These are phyloP conservation scores for Candida manassasensis DNA, from an alignment of 805 yeast genomes.

Conservation along the genomic window DNA sequence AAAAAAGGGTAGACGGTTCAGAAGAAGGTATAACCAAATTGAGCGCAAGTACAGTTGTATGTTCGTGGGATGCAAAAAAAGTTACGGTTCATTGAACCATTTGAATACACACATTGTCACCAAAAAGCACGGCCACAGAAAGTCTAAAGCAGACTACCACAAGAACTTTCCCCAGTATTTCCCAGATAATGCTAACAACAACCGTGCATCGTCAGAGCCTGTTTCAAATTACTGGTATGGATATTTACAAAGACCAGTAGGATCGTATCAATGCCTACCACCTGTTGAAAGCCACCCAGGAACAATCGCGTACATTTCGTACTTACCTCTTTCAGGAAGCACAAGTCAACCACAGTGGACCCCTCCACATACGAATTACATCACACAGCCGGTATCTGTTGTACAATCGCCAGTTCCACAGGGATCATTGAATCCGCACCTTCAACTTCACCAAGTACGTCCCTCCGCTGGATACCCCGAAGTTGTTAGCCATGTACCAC, in stretches of 20 bases:
- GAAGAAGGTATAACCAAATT: slow-evolving; percentile 34
- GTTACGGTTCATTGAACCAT: slow-evolving; percentile 41
- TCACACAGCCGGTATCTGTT: too few species aligned
- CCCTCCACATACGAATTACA: too few species aligned
- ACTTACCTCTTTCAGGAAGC: background rate
- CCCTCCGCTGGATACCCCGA: too few species aligned
- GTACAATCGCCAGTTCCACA: too few species aligned
- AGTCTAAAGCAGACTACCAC: slow-evolving; percentile 38
- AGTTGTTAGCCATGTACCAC: too few species aligned
- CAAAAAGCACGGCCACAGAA: slow-evolving; percentile 41
- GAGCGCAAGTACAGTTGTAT: slow-evolving; percentile 31
- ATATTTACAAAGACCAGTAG: slow-evolving; percentile 8
- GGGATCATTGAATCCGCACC: too few species aligned
- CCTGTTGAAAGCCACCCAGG: background rate
- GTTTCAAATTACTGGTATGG: slow-evolving; percentile 17
- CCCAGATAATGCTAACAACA: background rate
- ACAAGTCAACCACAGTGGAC: too few species aligned
- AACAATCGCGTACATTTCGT: background rate
- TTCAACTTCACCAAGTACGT: too few species aligned
- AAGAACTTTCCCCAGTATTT: slow-evolving; percentile 7
- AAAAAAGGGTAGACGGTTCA: slow-evolving; percentile 29
- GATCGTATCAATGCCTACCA: slow-evolving; percentile 2
- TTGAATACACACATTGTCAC: slow-evolving; percentile 42
- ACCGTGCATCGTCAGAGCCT: slow-evolving; percentile 9
- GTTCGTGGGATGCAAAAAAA: slow-evolving; percentile 36